Conservation (phyloP, 1,284 basidiomycete species). For the Trametes hirsuta region DNA sequence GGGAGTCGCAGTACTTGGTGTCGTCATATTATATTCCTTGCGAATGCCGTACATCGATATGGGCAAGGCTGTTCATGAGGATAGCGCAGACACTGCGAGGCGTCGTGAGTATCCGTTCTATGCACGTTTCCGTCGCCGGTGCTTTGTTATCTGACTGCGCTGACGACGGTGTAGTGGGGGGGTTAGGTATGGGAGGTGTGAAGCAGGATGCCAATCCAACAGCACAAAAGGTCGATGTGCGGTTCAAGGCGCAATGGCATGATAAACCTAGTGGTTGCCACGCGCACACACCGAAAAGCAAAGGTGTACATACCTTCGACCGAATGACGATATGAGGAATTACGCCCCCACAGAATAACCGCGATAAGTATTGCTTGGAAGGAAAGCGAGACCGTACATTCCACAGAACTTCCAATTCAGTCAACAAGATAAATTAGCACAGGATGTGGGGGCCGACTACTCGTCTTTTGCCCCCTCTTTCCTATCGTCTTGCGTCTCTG, state of each 20-base stretch:
- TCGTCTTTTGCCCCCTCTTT: background rate
- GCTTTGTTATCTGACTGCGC: too few relatives aligned
- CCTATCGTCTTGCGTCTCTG: background rate
- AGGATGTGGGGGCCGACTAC: background rate
- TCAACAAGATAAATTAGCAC: too few relatives aligned
- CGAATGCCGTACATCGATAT: background rate
- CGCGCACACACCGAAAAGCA: background rate
- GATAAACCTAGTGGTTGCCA: background rate
- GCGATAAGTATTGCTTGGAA: background rate
- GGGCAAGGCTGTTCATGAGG: background rate
- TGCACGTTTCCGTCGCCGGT: too few relatives aligned
- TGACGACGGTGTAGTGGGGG: background rate
- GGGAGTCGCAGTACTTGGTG: background rate
- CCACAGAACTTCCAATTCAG: too few relatives aligned
- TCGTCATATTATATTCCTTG: background rate
- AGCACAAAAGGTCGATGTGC: slow-evolving; percentile 1
- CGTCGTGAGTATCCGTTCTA: background rate
- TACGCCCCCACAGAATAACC: too few relatives aligned
- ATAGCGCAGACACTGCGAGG: background rate
- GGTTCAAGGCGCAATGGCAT: slow-evolving; percentile 1
- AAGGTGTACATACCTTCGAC: background rate
- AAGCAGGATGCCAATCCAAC: slow-evolving; percentile 3
- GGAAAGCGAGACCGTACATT: too few relatives aligned
- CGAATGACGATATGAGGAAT: background rate
- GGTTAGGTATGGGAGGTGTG: background rate